Base-by-base conservation (phyloP, 164 flowering plant species). In the Stephania japonica region DNA sequence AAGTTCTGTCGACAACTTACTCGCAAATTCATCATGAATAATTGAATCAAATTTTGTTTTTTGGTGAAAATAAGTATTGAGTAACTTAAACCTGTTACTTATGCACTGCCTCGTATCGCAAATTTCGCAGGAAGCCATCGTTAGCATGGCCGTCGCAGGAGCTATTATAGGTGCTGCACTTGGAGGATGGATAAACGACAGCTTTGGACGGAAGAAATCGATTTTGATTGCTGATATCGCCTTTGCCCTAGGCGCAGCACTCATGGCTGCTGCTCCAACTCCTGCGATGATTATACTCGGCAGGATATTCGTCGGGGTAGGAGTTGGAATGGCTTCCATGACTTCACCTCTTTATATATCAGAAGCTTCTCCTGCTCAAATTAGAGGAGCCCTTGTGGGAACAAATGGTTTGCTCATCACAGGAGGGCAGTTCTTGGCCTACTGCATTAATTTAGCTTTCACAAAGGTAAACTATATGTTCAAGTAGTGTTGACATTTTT, bases 311-410 rank as follows among this genome's bases (percentile, higher is more conserved):
- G 92, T 93, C 2, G 98, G 98, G 4, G 41, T 90, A 0, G 98
- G 98, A 26, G 97, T 93, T 42, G 98, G 98, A 69, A 88, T 91
- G 93, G 98, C 98, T 8, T 93, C 97, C 68, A 93, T 93, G 98
- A 93, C 97, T 1, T 64, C 97, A 5, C 97, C 98, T 21, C 88
- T 93, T 24, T 93, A 93, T 71, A 93, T 93, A 47, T 93, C 97
- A 0, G 97, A 93, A 83, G 86, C 91, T 42, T 93, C 97, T 65
- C 98, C 98, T 61, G 88, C 94, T 62, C 86, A 78, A 76, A 87
- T 94, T 27, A 83, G 98, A 78, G 98, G 98, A 2, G 98, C 97
- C 24, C 87, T 94, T 61, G 97, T 90, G 38, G 87, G 94, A 81
- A 82, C 86, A 18, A 91, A 94, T 42, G 97, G 93, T 7, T 76